phyloP scores from a whole-genome alignment of 2,329 filamentous ascomycete species.

The Pseudogymnoascus sp. region DNA sequence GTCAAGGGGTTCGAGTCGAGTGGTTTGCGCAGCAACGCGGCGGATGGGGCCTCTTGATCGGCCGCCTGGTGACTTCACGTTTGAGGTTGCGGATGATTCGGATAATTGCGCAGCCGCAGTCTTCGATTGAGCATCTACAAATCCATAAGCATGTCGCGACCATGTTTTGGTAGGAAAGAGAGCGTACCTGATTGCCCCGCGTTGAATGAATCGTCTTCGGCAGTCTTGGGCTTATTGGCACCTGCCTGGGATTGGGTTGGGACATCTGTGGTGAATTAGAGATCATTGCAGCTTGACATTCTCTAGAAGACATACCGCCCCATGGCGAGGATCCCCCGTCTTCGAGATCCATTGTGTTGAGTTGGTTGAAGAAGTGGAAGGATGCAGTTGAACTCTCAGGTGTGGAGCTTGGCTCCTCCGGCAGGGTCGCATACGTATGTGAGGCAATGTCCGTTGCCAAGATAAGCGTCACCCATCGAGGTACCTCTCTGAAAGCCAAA shows the following conservation, averaged over 20 bases:
- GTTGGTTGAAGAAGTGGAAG: conserved; percentile 9
- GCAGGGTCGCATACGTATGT: conserved; percentile 6
- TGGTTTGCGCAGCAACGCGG: conserved; percentile 65
- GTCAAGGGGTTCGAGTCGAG: conserved; percentile 68
- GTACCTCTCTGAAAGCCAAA: not conserved
- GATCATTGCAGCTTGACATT: conserved; percentile 11
- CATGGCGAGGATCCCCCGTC: conserved; percentile 39
- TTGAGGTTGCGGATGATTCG: conserved; percentile 17
- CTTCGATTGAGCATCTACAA: conserved; percentile 7
- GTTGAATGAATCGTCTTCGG: conserved; percentile 21
- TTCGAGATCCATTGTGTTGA: conserved; percentile 35
- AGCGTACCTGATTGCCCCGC: conserved; percentile 18
- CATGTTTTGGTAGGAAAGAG: not conserved
- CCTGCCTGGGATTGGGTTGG: conserved; percentile 33
- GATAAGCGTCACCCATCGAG: conserved; percentile 3
- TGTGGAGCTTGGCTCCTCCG: conserved; percentile 4
- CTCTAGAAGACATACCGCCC: conserved; percentile 32
- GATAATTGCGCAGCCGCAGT: not conserved
- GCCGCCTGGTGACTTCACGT: conserved; percentile 25
- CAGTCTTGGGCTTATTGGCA: conserved; percentile 20
- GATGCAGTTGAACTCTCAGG: conserved; percentile 2
- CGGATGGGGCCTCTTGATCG: conserved; percentile 35
- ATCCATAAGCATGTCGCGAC: conserved; percentile 4
- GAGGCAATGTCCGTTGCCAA: conserved; percentile 8
- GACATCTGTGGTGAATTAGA: conserved; percentile 30